Base-by-base conservation (phyloP, 257 asterid genomes). In the Forsythia viridissima region DNA sequence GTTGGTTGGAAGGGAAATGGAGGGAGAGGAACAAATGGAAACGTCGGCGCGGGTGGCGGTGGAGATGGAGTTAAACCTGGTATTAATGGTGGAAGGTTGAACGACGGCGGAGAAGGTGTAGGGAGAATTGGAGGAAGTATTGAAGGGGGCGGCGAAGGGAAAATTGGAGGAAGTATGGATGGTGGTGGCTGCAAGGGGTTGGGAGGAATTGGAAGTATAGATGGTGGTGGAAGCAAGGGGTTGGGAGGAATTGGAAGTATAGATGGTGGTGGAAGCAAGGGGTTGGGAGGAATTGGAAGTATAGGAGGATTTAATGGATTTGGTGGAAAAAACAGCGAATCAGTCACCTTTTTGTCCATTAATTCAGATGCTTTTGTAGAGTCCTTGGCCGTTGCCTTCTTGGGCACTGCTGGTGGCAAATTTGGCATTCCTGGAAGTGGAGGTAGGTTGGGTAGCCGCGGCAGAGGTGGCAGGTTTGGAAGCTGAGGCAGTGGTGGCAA, bases 1-100 rank as follows among this genome's bases (percentile, higher is more conserved):
- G 71, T 46, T 39, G 92, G 97, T 80, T 77, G 93, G 85, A 91
- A 89, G 3, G 97, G 94, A 51, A 90, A 82, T 1, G 87, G 91
- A 66, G 91, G 91, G 55, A 87, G 74, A 65, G 80, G 92, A 40
- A 85, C 51, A 63, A 63, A 63, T n/a, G 87, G 89, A 63, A 87
- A 77, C 41, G 78, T 52, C 3, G 92, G 83, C n/a, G 70, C 7
- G 38, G 89, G 74, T 0, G 89, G 84, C 3, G 92, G 90, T 2
- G 87, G 88, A 36, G 93, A 72, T 4, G 91, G 88, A 48, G 84
- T 76, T 34, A 90, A n/a, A 52, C 94, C 91, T 4, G 98, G 92
- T 40, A 89, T 8, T 16, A 75, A 51, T 11, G 94, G 90, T 3
- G 87, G 90, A 42, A 70, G 81, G 73, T 79, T 77, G 38, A 85